Percentiles rank a stretch among this genome's conserved stretches.
phyloP scores from a whole-genome alignment of 805 yeast species.

The Saccharomycopsis fibuligera region DNA sequence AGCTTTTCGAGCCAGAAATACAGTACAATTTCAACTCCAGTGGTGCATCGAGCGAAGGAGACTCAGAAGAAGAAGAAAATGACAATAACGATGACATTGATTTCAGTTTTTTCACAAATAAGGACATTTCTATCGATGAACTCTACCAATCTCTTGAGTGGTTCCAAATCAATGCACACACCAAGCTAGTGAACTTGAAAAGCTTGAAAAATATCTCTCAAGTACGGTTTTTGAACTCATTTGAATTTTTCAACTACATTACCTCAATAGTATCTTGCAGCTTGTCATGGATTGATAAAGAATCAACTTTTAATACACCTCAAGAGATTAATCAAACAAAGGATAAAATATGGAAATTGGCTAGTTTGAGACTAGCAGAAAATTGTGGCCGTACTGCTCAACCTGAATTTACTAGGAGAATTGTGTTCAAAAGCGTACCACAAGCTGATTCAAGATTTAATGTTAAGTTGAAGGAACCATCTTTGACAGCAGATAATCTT shows the following conservation, averaged over 20 bases:
- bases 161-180: slow-evolving; percentile 36
- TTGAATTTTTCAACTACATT: slow-evolving; percentile 40
- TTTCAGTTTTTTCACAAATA: slow-evolving; percentile 27
- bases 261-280: slow-evolving; percentile 45
- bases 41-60: not conserved
- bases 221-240: slow-evolving; percentile 23
- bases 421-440: slow-evolving; percentile 38
- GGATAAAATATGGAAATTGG: slow-evolving; percentile 40
- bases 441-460: slow-evolving; percentile 8
- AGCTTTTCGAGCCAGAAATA: slow-evolving; percentile 42
- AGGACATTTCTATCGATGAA: slow-evolving; percentile 27
- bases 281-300: slow-evolving; percentile 39
- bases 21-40: slow-evolving; percentile 43
- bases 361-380: slow-evolving; percentile 67
- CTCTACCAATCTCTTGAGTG: slow-evolving; percentile 35
- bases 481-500: slow-evolving; percentile 76
- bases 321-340: slow-evolving; percentile 27
- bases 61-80: slow-evolving; percentile 13
- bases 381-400: slow-evolving; percentile 81
- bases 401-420: slow-evolving; percentile 60
- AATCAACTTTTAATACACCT: too few species aligned
- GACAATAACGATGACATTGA: slow-evolving; percentile 6
- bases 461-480: slow-evolving; percentile 63
- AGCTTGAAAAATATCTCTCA: slow-evolving; percentile 28
- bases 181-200: slow-evolving; percentile 26